A percentile compares a stretch with the other conserved stretches of the same genome.
Evolutionary conservation across 2,329 filamentous ascomycete genomes (phyloP).

Genomic region (Scedosporium apiospermum): DNA sequence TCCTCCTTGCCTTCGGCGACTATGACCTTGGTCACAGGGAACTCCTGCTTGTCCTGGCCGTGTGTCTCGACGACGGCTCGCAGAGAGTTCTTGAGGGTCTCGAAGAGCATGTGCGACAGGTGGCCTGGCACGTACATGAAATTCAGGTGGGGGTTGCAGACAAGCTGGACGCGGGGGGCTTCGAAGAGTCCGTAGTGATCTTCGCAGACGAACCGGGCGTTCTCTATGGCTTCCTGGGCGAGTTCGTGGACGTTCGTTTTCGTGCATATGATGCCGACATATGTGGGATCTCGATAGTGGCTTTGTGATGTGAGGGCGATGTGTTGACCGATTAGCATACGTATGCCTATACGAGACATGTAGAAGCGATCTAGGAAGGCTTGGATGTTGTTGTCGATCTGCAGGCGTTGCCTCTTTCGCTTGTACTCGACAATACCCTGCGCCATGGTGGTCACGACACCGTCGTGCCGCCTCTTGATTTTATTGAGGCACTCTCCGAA

Average conservation of each 20-base stretch:
- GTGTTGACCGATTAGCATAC: slow-evolving; percentile 98
- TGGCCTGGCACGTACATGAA: slow-evolving; percentile 99
- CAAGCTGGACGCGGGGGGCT: slow-evolving; percentile 89
- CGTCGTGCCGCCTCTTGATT: slow-evolving; percentile 93
- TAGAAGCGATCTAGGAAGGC: slow-evolving; percentile 98
- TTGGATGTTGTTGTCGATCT: slow-evolving; percentile 96
- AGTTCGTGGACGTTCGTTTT: slow-evolving; percentile 95
- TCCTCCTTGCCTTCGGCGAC: slow-evolving; percentile 97
- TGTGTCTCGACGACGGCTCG: slow-evolving; percentile 94
- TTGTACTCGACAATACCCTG: slow-evolving; percentile 98
- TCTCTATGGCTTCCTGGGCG: slow-evolving; percentile 94
- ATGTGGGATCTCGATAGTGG: slow-evolving; percentile 79
- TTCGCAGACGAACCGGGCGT: slow-evolving; percentile 97
- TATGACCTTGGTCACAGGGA: slow-evolving; percentile 94
- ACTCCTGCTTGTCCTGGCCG: slow-evolving; percentile 89
- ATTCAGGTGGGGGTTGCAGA: slow-evolving; percentile 87
- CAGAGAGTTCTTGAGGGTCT: slow-evolving; percentile 96
- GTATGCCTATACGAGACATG: slow-evolving; percentile 98
- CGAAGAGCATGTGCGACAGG: slow-evolving; percentile 97
- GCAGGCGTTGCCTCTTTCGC: slow-evolving; percentile 89
- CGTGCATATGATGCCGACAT: slow-evolving; percentile 98
- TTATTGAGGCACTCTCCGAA: slow-evolving; percentile 83
- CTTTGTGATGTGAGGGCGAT: slow-evolving; percentile 93
- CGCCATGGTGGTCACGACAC: slow-evolving; percentile 95
- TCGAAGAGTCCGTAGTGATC: slow-evolving; percentile 98